Base-by-base conservation (phyloP, 2,329 filamentous ascomycete genomes). In the Neoarthrinium moseri region DNA sequence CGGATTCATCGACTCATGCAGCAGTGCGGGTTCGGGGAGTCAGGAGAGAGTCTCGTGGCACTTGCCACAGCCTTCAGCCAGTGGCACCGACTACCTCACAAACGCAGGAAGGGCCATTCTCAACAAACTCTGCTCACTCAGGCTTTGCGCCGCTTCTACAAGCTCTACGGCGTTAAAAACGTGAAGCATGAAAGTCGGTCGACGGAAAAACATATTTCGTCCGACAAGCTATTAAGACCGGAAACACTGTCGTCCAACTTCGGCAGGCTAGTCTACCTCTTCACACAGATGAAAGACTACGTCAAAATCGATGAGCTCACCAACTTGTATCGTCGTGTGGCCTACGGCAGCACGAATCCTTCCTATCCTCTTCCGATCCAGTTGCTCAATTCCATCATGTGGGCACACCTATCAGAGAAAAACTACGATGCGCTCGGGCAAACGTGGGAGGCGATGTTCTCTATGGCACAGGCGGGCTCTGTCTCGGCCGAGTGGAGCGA, bases 321-420 rank as follows among this genome's bases (percentile, higher is more conserved):
- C 52, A 67, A 76, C 23, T 60, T 78, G 39, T 87, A 81, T 55
- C 64, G 67, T 23, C 62, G 64, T 36, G 56, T 70, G 17, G 66
- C 74, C 22, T 66, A 59, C 22, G 54, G 67, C 1, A 50, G 66
- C 15, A 56, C 60, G 26, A 53, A 64, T 34, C 49, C 50, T 35
- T 46, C 59, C 12, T 59, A 68, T 8, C 50, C 63, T 1, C 66
- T 78, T 13, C 79, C 84, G 0, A 65, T 81, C 3, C 63, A 69
- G 13, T 66, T 91, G 45, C 66, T 88, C 18, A 73, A 75, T 40
- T 76, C 84, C 7, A 65, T 92, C 47, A 91, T 96, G 86, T 69
- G 75, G 18, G 75, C 81, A 1, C 78, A 87, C 57, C 68, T 81
- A 34, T 69, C 74, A 42, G 77, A 83, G 15, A 66, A 72, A 30